Conservation (phyloP, 1,284 basidiomycete species). For the Caloboletus inedulis region DNA sequence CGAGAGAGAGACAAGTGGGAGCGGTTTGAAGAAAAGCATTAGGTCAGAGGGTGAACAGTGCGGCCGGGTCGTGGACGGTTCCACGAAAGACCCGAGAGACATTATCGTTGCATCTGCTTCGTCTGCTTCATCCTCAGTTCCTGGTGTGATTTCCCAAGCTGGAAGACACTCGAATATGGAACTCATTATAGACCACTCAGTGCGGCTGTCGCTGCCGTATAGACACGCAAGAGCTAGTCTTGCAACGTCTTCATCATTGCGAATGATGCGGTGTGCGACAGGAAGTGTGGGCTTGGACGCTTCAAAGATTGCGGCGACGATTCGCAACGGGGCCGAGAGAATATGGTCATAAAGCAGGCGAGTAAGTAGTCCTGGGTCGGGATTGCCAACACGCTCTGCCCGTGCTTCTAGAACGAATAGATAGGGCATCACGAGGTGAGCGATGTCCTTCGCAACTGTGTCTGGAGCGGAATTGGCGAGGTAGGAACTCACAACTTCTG, state of each 20-base stretch:
- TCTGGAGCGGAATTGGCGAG: conserved; percentile 65
- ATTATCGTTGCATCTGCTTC: conserved; percentile 75
- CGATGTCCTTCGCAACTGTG: conserved; percentile 68
- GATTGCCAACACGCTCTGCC: conserved; percentile 70
- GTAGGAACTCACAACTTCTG: conserved; percentile 70
- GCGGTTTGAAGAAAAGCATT: conserved; percentile 76
- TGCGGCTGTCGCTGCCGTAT: conserved; percentile 75
- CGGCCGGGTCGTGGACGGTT: conserved; percentile 64
- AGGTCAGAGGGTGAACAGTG: conserved; percentile 67
- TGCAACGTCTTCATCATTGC: conserved; percentile 79
- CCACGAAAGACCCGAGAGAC: conserved; percentile 76
- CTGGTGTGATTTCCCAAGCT: conserved; percentile 70
- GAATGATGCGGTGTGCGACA: conserved; percentile 65
- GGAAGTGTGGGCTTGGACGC: conserved; percentile 86
- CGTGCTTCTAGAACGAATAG: conserved; percentile 86
- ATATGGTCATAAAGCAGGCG: conserved; percentile 76
- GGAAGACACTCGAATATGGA: conserved; percentile 92
- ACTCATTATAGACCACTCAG: conserved; percentile 82
- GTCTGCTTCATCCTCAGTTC: conserved; percentile 62
- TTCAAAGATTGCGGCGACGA: conserved; percentile 77
- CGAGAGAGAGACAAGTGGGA: conserved; percentile 72
- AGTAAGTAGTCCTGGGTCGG: conserved; percentile 60
- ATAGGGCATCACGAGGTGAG: conserved; percentile 82
- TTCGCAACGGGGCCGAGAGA: conserved; percentile 62
- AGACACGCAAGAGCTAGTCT: conserved; percentile 82